These are phyloP conservation scores for Tephrocybe sp. DNA, from an alignment of 768 basidiomycete species.

Conservation along the genomic window DNA sequence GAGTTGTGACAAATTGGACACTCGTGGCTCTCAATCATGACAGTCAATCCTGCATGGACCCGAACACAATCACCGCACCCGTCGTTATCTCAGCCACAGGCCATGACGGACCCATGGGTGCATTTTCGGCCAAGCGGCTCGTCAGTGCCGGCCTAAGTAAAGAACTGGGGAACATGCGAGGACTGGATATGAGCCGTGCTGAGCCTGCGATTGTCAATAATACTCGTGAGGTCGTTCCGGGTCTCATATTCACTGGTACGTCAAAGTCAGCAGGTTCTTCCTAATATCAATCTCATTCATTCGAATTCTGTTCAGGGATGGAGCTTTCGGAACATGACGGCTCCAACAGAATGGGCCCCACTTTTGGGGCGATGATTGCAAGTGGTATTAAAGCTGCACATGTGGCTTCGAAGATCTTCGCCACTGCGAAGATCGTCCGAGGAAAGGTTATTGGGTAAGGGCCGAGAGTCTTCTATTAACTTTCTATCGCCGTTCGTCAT, in stretches of 20 bases:
- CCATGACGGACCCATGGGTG: conserved; percentile 80
- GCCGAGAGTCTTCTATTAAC: too few species aligned
- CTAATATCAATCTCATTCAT: conserved; percentile 8
- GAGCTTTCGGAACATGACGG: conserved; percentile 83
- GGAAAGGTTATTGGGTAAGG: conserved; percentile 53
- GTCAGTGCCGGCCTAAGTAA: conserved; percentile 74
- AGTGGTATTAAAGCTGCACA: conserved; percentile 74
- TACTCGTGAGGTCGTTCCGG: conserved; percentile 75
- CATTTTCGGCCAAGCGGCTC: conserved; percentile 78
- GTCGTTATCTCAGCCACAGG: conserved; percentile 72
- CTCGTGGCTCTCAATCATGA: conserved; percentile 62
- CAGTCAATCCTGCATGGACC: conserved; percentile 78
- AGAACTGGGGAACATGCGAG: conserved; percentile 78
- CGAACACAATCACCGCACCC: conserved; percentile 81
- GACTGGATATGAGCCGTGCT: conserved; percentile 80
- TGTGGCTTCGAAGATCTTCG: conserved; percentile 56
- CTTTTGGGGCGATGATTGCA: conserved; percentile 80
- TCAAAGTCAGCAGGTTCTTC: conserved; percentile 8
- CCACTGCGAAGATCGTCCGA: conserved; percentile 47
- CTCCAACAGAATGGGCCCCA: conserved; percentile 75
- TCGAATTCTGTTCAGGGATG: conserved; percentile 55
- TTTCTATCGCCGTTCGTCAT: too few species aligned
- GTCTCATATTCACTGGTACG: conserved; percentile 72
- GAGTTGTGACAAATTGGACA: conserved; percentile 56
- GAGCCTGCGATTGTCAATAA: conserved; percentile 80